Conservation (phyloP, 2,329 filamentous ascomycete genomes). For the Fusarium coicis region DNA sequence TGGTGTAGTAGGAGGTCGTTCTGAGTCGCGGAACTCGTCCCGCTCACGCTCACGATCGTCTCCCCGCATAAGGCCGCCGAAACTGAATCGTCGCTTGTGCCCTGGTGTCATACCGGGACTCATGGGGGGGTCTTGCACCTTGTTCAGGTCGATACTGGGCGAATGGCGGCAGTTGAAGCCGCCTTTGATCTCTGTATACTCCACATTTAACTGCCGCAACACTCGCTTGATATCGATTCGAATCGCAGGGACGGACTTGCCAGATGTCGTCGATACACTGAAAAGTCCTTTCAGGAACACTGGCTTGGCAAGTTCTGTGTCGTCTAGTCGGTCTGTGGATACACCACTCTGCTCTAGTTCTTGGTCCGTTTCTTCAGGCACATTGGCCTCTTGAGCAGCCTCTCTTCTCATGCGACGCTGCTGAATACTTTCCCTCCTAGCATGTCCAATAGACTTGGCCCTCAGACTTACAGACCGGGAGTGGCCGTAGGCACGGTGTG, state of each 20-base stretch:
- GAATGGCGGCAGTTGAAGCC: conserved; percentile 90
- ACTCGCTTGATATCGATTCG: conserved; percentile 91
- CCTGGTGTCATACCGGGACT: conserved; percentile 67
- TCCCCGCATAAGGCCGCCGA: conserved; percentile 71
- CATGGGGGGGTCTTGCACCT: conserved; percentile 71
- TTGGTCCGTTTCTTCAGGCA: conserved; percentile 90
- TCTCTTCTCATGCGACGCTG: conserved; percentile 81
- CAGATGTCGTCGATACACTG: conserved; percentile 96
- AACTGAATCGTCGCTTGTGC: conserved; percentile 84
- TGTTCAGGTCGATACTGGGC: conserved; percentile 89
- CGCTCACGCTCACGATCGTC: conserved; percentile 73
- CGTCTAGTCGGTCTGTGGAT: conserved; percentile 70
- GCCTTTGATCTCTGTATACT: conserved; percentile 90
- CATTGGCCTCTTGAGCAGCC: conserved; percentile 77
- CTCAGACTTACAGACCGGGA: conserved; percentile 73
- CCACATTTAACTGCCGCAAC: conserved; percentile 86
- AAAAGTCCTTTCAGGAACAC: conserved; percentile 97
- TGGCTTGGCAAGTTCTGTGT: conserved; percentile 86
- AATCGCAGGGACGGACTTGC: conserved; percentile 87
- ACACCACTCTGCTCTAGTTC: conserved; percentile 73
- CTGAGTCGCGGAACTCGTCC: conserved; percentile 76
- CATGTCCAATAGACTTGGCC: conserved; percentile 89
- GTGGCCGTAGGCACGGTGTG: conserved; percentile 62
- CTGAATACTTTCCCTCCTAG: conserved; percentile 91
- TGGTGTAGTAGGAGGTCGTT: conserved; percentile 53